phyloP scores from a whole-genome alignment of 257 asterid genomes.

The Fraxinus cuspidata region DNA sequence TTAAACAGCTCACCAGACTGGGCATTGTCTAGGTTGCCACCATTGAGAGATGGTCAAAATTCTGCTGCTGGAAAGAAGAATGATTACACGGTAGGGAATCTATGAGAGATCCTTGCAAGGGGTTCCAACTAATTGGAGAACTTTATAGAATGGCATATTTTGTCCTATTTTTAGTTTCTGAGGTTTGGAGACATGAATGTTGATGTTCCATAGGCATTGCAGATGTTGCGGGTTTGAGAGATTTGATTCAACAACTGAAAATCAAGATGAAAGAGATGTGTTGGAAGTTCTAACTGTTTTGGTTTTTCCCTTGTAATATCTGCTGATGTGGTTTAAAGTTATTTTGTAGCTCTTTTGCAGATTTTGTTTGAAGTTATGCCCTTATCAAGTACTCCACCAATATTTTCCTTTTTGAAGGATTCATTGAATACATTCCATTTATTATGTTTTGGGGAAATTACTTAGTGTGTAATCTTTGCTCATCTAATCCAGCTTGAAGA shows the following conservation, averaged over 20 bases:
- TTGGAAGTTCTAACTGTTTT: slow-evolving; percentile 3
- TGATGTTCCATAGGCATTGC: slow-evolving; percentile 13
- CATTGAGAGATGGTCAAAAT: slow-evolving; percentile 32
- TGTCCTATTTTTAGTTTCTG: slow-evolving; percentile 9
- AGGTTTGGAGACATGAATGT: slow-evolving; percentile 16
- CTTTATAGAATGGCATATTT: slow-evolving; percentile 10
- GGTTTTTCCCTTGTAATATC: slow-evolving; percentile 4
- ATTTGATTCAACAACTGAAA: slow-evolving; percentile 1
- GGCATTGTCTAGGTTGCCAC: slow-evolving; percentile 65
- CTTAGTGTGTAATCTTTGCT: too few species aligned
- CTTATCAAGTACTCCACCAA: not conserved
- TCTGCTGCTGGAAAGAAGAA: slow-evolving; percentile 17
- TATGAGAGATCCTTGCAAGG: not conserved
- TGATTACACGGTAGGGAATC: not conserved
- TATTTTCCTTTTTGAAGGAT: not conserved
- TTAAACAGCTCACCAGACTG: slow-evolving; percentile 46
- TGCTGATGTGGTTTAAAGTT: slow-evolving; percentile 12
- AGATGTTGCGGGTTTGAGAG: slow-evolving; percentile 19
- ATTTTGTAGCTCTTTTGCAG: slow-evolving; percentile 20
- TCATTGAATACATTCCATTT: too few species aligned
- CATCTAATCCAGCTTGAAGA: not conserved
- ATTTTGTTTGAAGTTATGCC: slow-evolving; percentile 18
- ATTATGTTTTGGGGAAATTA: too few species aligned
- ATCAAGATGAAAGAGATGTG: not conserved
- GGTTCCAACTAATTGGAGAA: not conserved